Base-by-base conservation (phyloP, 2,329 filamentous ascomycete genomes). In the Exophiala calicioides region DNA sequence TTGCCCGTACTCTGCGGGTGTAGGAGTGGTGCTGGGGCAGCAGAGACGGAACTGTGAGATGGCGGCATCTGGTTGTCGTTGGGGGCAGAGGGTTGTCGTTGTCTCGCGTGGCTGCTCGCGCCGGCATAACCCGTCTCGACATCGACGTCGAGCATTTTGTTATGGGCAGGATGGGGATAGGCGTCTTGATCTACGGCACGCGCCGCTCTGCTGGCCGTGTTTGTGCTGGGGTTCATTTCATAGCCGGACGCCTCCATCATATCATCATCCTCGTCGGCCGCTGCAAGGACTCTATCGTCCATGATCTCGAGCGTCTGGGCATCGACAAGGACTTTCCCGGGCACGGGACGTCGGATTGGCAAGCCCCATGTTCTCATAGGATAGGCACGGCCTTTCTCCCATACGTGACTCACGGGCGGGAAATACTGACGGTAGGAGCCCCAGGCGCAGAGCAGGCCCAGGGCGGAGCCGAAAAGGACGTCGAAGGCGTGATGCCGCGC, bases 401-500 rank as follows among this genome's bases (percentile, higher is more conserved):
- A 78, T 4, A 75, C 67, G 57, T 81, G 75, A 29, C 65, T 68
- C 7, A 81, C 61, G 0, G 79, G 66, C 13, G 78, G 79, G 63
- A 81, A 82, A 59, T 82, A 82, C 60, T 81, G 78, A 34, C 76
- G 70, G 56, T 81, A 82, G 1, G 77, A 66, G 21, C 70, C 66
- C 65, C 69, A 78, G 6, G 76, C 77, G 29, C 74, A 74, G 23
- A 74, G 55, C 13, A 79, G 68, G 3, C 79, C 79, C 2, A 82
- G 64, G 7, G 75, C 53, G 1, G 73, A 76, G 6, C 79, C 79
- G 9, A 73, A 74, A 30, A 82, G 69, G 21, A 82, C 79, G 54
- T 82, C 79, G 60, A 82, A 81, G 0, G 78, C 77, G 56, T 82
- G 79, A 48, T 82, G 79, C 12, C 79, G 72, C 16, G 78, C 78